Conservation (phyloP, 768 basidiomycete genomes). For the Agaricus sinodeliciosus region DNA sequence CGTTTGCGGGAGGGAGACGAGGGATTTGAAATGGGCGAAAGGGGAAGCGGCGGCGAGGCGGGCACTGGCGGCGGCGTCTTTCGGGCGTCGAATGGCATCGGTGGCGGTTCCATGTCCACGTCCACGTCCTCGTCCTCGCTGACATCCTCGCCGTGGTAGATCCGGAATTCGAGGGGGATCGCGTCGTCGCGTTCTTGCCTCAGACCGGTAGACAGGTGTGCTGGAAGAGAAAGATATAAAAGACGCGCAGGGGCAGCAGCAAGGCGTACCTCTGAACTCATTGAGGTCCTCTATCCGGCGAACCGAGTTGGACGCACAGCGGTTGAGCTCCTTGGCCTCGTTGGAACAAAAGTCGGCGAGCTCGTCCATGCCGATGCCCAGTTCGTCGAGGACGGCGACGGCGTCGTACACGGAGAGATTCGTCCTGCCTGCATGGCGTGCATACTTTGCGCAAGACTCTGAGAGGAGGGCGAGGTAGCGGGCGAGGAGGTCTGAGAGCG, state of each 20-base stretch:
- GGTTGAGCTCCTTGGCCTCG: conserved; percentile 63
- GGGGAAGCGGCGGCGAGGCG: conserved; percentile 37
- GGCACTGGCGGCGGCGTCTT: conserved; percentile 20
- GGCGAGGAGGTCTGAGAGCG: conserved; percentile 70
- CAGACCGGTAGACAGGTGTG: conserved; percentile 55
- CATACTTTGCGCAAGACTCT: conserved; percentile 63
- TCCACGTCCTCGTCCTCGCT: conserved; percentile 25
- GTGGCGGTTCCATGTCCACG: conserved; percentile 12
- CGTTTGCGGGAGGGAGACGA: conserved; percentile 54
- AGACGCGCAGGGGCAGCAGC: conserved; percentile 13
- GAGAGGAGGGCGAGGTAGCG: conserved; percentile 66
- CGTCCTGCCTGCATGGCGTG: conserved; percentile 67
- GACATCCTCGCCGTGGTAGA: conserved; percentile 25
- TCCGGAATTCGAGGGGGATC: conserved; percentile 45
- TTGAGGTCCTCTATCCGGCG: conserved; percentile 66
- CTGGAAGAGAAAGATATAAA: conserved; percentile 31
- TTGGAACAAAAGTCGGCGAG: conserved; percentile 56
- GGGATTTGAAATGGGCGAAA: conserved; percentile 54
- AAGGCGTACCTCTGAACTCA: conserved; percentile 57
- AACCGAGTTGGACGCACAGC: conserved; percentile 58
- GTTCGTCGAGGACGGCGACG: conserved; percentile 60
- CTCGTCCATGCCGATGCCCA: conserved; percentile 68
- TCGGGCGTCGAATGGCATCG: conserved; percentile 17
- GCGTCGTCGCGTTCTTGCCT: conserved; percentile 47
- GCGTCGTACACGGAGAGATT: conserved; percentile 54